These are phyloP conservation scores for Senecio squalidus DNA, from an alignment of 140 eudicot genomes.

Conservation along the genomic window DNA sequence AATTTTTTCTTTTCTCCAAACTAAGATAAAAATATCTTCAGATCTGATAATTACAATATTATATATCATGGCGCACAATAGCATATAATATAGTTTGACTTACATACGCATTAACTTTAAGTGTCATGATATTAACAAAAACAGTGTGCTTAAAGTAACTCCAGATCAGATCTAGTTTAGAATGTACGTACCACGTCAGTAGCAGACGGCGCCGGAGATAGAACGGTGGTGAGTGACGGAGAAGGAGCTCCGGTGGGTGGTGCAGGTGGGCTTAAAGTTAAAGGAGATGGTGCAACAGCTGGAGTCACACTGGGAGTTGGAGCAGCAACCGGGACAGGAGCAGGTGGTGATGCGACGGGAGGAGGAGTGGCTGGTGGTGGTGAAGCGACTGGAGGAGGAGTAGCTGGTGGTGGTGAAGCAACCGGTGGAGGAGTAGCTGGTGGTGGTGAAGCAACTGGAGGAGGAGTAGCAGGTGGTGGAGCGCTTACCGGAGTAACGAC, in stretches of 20 bases:
- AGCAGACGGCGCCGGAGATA: slow-evolving; percentile 69
- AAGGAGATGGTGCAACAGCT: slow-evolving; percentile 48
- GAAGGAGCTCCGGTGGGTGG: slow-evolving; percentile 79
- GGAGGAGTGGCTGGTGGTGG: slow-evolving; percentile 41
- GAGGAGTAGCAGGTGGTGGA: slow-evolving; percentile 26
- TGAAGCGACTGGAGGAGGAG: slow-evolving; percentile 32
- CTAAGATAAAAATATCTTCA: not conserved
- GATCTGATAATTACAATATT: slow-evolving; percentile 16
- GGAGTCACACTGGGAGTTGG: slow-evolving; percentile 33
- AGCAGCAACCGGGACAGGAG: slow-evolving; percentile 27
- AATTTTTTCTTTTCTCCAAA: too few relatives aligned
- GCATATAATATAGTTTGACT: not conserved
- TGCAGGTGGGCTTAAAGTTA: slow-evolving; percentile 55
- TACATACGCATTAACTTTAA: not conserved
- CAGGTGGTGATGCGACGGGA: slow-evolving; percentile 21
- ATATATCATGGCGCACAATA: slow-evolving; percentile 14
- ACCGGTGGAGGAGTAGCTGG: slow-evolving; percentile 33
- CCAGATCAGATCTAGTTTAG: too few relatives aligned
- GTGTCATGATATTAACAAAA: too few relatives aligned
- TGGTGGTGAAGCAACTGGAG: slow-evolving; percentile 39
- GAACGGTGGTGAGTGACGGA: slow-evolving; percentile 30
- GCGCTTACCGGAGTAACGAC: slow-evolving; percentile 28
- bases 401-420: slow-evolving; percentile 25
- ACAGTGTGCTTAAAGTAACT: too few relatives aligned
- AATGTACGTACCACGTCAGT: slow-evolving; percentile 50